A percentile compares a stretch with the other conserved stretches of the same genome.
Evolutionary conservation across 1,139 yeast genomes (phyloP).

Genomic region (Saccharomyces hybrid): DNA sequence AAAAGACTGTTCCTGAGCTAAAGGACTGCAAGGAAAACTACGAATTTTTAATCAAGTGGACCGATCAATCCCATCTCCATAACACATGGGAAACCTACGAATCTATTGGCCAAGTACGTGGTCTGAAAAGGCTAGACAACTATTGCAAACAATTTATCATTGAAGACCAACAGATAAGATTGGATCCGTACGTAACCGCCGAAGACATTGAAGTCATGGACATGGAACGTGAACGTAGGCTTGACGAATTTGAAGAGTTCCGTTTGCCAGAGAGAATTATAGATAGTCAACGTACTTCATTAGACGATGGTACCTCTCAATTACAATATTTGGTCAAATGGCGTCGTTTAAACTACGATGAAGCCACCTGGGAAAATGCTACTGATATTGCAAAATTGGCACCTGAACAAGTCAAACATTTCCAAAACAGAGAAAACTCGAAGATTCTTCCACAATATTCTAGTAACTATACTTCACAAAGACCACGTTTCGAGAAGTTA

Average conservation of each 20-base stretch:
- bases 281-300: constrained; percentile 67
- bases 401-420: constrained; percentile 77
- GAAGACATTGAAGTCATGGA: constrained; percentile 94
- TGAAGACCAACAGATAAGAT: constrained; percentile 68
- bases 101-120: constrained; percentile 46
- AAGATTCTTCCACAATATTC: constrained; percentile 79
- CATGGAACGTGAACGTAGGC: constrained; percentile 73
- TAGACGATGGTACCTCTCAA: constrained; percentile 55
- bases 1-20: constrained; percentile 35
- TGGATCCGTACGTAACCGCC: constrained; percentile 71
- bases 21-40: constrained; percentile 53
- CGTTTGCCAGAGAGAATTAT: constrained; percentile 86
- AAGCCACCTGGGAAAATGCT: constrained; percentile 96
- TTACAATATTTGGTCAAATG: constrained; percentile 85
- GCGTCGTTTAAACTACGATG: constrained; percentile 89
- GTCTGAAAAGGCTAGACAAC: constrained; percentile 81
- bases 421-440: constrained; percentile 72
- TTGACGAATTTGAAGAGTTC: constrained; percentile 79
- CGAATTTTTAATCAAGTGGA: constrained; percentile 78
- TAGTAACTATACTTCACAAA: constrained; percentile 63
- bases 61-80: constrained; percentile 79
- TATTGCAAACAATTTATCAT: constrained; percentile 68
- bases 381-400: constrained; percentile 76
- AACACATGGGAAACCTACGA: constrained; percentile 87
- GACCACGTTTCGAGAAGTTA: constrained; percentile 88